Conservation (phyloP, 2,329 filamentous ascomycete species). For the Elsinoe ampelina region DNA sequence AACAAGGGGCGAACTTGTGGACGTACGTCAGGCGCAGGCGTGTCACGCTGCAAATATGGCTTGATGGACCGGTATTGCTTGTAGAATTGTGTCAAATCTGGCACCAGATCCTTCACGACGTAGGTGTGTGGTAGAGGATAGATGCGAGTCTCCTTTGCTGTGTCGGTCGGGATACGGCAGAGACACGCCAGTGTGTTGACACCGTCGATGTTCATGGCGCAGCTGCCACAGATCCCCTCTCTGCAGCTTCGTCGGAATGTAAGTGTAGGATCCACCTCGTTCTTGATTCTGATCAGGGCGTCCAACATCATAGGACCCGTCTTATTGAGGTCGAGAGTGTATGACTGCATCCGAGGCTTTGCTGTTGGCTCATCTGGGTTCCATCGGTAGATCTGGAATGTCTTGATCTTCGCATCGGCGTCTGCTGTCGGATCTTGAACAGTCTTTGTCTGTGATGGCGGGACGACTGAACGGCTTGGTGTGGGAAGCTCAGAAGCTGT, state of each 20-base stretch:
- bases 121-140: constrained; percentile 40
- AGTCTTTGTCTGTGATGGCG: constrained; percentile 49
- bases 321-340: constrained; percentile 95
- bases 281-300: constrained; percentile 96
- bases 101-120: constrained; percentile 79
- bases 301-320: constrained; percentile 98
- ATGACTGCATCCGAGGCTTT: constrained; percentile 93
- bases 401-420: constrained; percentile 63
- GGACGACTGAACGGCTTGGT: constrained; percentile 26
- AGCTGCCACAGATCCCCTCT: constrained; percentile 97
- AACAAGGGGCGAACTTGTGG: neutral
- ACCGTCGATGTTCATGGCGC: constrained; percentile 99
- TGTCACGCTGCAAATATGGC: constrained; percentile 91
- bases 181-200: constrained; percentile 96
- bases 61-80: constrained; percentile 99
- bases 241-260: constrained; percentile 94
- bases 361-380: constrained; percentile 84
- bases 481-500: constrained; percentile 27
- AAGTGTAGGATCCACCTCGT: constrained; percentile 91
- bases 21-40: constrained; percentile 71
- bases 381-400: constrained; percentile 98
- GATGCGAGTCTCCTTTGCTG: constrained; percentile 52
- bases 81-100: constrained; percentile 97
- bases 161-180: constrained; percentile 88
- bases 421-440: constrained; percentile 51